Conservation (phyloP, 129 eudicot species). For the Deinandra increscens region DNA sequence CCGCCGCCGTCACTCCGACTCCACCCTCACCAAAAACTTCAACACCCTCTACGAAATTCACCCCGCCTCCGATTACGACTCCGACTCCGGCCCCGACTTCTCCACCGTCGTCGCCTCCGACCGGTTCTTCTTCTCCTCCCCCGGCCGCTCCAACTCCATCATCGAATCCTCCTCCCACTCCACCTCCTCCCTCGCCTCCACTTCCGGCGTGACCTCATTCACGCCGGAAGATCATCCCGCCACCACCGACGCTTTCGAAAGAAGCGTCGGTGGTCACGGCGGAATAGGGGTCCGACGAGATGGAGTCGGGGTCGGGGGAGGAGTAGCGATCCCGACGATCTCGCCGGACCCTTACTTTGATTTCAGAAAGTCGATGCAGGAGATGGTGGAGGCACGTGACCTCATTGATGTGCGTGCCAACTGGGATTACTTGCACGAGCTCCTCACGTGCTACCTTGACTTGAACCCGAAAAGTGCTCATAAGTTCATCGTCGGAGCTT, state of each 20-base stretch:
- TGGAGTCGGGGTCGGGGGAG: no score
- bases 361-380: slow-evolving; percentile 94
- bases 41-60: slow-evolving; percentile 67
- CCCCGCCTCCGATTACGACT: slow-evolving; percentile 29
- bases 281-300: no score
- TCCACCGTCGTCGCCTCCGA: slow-evolving; percentile 65
- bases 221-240: slow-evolving; percentile 25
- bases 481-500: slow-evolving; percentile 84
- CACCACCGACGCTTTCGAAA: background rate
- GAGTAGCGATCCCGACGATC: slow-evolving; percentile 61
- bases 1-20: slow-evolving; percentile 27
- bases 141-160: slow-evolving; percentile 88
- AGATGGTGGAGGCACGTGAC: slow-evolving; percentile 97
- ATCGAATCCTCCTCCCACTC: slow-evolving; percentile 57
- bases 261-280: slow-evolving; percentile 44
- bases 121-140: slow-evolving; percentile 94
- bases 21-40: slow-evolving; percentile 51
- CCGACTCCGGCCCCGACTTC: slow-evolving; percentile 48
- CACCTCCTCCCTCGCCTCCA: slow-evolving; percentile 44
- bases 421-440: slow-evolving; percentile 88
- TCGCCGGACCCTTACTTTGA: slow-evolving; percentile 88
- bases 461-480: slow-evolving; percentile 84
- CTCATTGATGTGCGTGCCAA: slow-evolving; percentile 49
- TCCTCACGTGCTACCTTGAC: slow-evolving; percentile 69
- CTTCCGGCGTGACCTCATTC: no score